Conservation (phyloP, 2,329 filamentous ascomycete species). For the Monilinia fructigena region DNA sequence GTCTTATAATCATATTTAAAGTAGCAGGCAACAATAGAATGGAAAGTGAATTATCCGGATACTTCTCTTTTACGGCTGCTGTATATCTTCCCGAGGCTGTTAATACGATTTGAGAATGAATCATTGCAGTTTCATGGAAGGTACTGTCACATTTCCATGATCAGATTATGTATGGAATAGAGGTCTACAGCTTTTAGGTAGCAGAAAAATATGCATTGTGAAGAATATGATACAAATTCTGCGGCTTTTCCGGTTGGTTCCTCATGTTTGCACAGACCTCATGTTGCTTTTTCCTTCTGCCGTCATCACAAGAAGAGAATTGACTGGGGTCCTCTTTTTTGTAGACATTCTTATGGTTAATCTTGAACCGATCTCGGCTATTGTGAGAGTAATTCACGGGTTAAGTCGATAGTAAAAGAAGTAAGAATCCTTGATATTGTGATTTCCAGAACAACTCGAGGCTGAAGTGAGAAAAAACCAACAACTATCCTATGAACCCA, state of each 20-base stretch:
- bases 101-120: background rate
- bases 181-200: background rate
- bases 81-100: background rate
- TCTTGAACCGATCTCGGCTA: background rate
- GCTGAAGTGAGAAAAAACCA: background rate
- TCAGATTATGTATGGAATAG: background rate
- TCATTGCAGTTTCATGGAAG: background rate
- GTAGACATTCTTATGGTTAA: background rate
- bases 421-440: conserved; percentile 3
- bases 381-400: background rate
- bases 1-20: background rate
- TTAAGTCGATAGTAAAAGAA: background rate
- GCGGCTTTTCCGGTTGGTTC: background rate
- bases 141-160: background rate
- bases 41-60: conserved; percentile 2
- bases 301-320: background rate
- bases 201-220: background rate
- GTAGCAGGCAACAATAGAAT: background rate
- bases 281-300: conserved; percentile 2
- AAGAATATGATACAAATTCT: conserved; percentile 3
- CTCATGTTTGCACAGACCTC: background rate
- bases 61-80: background rate
- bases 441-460: background rate
- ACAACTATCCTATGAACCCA: conserved; percentile 3
- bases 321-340: background rate